Base-by-base conservation (phyloP, 768 basidiomycete species). In the Multifurca ochricompacta region DNA sequence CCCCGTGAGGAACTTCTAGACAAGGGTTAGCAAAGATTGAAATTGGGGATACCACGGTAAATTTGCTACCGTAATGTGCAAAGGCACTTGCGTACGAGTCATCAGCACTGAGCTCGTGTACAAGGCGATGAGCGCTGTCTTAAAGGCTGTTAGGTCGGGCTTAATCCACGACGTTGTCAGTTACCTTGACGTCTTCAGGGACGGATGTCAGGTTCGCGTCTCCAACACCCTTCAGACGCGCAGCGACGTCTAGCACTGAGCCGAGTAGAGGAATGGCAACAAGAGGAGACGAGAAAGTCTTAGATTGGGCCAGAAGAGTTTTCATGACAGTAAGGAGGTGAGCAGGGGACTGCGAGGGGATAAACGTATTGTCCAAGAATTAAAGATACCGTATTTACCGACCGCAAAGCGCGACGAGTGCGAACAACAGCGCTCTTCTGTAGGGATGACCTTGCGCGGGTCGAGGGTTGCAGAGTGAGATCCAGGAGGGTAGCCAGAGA, bases 31-130 rank as follows among this genome's bases (percentile, higher is more conserved):
- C 59, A 48, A 56, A 47, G 16, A 30, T 25, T 3, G 8, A 36
- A 32, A 30, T 3, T 27, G 30, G 10, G 6, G 18, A 25, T 9
- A 35, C 13, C 45, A 28, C 28, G 48, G 21, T 11, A 16, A 28
- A 68, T 78, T 25, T 25, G 39, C 18, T 67, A 87, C 90, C 56
- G 72, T 73, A 18, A 77, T 64, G 58, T 95, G 82, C 1, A 69
- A 52, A 0, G 85, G 76, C 8, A 91, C 74, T 2, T 75, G 66
- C 1, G 71, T 71, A 68, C 85, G 89, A 0, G 88, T 77, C 70
- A 86, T 80, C 18, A 95, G 65, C 5, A 94, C 72, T 6, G 77
- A 67, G 19, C 67, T 76, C 1, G 76, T 68, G 62, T 90, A 92
- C 28, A 83, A 71, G 16, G 68, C 67, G 16, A 87, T 54, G 34